Base-by-base conservation (phyloP, 352 stramenopile species). In the Peronospora farinosa region DNA sequence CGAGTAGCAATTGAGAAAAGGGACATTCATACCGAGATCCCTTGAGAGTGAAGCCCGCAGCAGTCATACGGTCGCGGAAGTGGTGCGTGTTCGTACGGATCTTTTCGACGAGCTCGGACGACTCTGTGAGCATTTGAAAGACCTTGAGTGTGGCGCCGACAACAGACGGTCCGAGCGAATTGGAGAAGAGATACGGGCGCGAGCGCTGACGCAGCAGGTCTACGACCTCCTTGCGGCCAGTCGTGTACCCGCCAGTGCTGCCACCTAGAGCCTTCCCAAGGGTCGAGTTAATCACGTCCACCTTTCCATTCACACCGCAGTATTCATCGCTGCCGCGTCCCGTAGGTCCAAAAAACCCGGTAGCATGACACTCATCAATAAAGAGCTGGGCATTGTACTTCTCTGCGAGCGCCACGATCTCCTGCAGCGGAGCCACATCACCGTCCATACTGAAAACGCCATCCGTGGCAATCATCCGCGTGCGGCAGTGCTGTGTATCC, bases 391-490 rank as follows among this genome's bases (percentile, higher is more conserved):
- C 90, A 59, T 97, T 73, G 77, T 97, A 97, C 56, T 93, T 84
- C 17, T 96, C 80, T 0, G 91, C 88, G 23, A 96, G 65, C 39
- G 88, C 83, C 56, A 78, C 90, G 48, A 97, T 97, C 28, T 93
- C 80, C 50, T 88, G 51, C 30, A 97, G 67, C 27, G 84, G 86
- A 27, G 92, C 92, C 27, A 97, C 88, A 51, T 97, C 90, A 6
- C 92, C 92, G 59, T 97, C 92, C 92, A 97, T 97, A 44, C 70
- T 92, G 60, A 97, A 97, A n/a, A 97, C 92, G 30, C 92, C 92
- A 55, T 97, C 92, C 0, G 92, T 97, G 8, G 88, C 88, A 49
- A 97, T 95, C 19, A 97, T 67, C 1, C 86, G 85, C 48, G 83
- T 88, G 51, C 88, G 87, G 60, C 72, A 90, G 70, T 96, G 84